Evolutionary conservation across 2,329 filamentous ascomycete genomes (phyloP).

Genomic region (Colletotrichum viniferum): DNA sequence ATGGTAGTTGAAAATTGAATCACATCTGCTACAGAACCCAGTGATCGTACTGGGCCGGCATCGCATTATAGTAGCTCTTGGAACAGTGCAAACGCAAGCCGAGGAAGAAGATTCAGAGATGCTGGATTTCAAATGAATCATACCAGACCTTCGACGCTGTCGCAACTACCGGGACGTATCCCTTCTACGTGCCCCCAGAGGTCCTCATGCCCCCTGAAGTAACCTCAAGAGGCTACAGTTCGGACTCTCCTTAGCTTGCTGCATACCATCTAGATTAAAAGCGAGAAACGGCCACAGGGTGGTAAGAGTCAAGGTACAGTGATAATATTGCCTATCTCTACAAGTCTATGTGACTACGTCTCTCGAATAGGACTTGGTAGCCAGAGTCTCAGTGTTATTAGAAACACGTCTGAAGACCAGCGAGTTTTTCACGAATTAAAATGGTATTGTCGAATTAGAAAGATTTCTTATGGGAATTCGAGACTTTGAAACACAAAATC

Average conservation of each 20-base stretch:
- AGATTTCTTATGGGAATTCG: not conserved
- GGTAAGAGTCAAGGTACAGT: no score
- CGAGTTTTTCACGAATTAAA: not conserved
- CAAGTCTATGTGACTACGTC: not conserved
- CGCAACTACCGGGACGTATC: not conserved
- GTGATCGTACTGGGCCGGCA: no score
- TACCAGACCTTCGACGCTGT: not conserved
- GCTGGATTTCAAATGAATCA: rapidly evolving
- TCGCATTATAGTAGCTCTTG: not conserved
- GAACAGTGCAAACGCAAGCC: not conserved
- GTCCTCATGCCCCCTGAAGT: not conserved
- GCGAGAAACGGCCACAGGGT: not conserved
- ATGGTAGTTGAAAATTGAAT: not conserved
- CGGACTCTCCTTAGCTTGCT: not conserved
- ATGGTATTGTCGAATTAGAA: not conserved
- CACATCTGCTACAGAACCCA: not conserved
- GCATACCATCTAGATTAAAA: rapidly evolving
- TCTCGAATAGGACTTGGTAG: not conserved
- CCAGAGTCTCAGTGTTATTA: not conserved
- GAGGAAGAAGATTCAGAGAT: not conserved
- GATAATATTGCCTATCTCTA: not conserved
- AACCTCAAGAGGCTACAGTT: not conserved
- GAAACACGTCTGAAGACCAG: not conserved
- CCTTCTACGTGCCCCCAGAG: not conserved
- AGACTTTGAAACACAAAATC: not conserved